Percentiles rank a stretch among this genome's conserved stretches.
phyloP scores from a whole-genome alignment of 192 early-diverging fungal species.

The Blastocladiella britannica region DNA sequence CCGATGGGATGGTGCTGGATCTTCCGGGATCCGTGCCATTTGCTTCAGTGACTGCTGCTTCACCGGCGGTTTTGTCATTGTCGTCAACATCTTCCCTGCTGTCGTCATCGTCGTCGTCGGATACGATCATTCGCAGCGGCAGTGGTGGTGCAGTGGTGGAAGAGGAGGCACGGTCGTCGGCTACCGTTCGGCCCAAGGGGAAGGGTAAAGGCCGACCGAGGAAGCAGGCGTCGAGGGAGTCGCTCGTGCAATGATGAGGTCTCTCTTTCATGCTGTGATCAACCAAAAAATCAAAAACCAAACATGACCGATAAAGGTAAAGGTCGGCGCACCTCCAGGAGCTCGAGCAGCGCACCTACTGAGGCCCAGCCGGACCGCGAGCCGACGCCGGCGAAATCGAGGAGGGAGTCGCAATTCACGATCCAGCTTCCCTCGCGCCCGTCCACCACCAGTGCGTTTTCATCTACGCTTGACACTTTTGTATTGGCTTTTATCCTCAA shows the following conservation, averaged over 20 bases:
- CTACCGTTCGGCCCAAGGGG: neutral
- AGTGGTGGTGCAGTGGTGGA: constrained; percentile 8
- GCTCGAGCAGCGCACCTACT: neutral
- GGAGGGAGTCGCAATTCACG: constrained; percentile 5
- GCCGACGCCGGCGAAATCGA: constrained; percentile 8
- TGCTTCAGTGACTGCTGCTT: no score
- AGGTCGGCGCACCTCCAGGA: neutral
- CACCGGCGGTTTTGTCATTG: no score
- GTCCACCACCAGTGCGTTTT: no score
- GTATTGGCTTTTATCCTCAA: no score
- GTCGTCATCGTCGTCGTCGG: no score
- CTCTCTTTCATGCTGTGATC: constrained; percentile 7
- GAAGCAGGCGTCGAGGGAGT: constrained; percentile 1
- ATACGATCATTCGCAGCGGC: constrained; percentile 5
- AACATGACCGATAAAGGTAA: constrained; percentile 5
- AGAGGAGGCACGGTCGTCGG: neutral
- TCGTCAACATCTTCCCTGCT: no score
- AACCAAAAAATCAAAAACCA: constrained; percentile 12
- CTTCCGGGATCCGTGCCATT: no score
- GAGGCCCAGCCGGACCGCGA: constrained; percentile 1
- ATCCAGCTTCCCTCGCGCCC: constrained; percentile 16
- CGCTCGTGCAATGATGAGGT: neutral
- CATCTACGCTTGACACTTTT: no score
- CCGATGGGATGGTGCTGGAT: no score
- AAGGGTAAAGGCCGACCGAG: constrained; percentile 6